Base-by-base conservation (phyloP, 805 yeast genomes). In the Naumovozyma dairenensis region DNA sequence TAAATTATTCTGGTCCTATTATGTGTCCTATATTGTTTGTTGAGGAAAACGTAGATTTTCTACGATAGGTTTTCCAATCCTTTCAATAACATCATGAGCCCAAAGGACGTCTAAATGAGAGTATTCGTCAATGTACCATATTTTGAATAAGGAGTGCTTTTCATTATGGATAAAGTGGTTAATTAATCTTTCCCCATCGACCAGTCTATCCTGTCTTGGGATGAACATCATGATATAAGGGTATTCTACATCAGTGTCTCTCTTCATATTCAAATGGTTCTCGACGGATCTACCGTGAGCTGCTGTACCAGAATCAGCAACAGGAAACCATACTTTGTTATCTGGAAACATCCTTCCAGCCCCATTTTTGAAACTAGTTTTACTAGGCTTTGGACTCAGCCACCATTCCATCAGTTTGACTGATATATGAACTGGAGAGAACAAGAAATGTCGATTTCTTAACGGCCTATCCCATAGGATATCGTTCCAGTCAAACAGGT, bases 31-130 rank as follows among this genome's bases (percentile, higher is more conserved):
- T n/a, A n/a, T n/a, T n/a, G n/a, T n/a, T n/a, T n/a, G n/a, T n/a
- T n/a, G n/a, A n/a, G n/a, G n/a, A n/a, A n/a, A n/a, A n/a, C 48
- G 46, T 29, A 69, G 38, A 39, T 63, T 66, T 4, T 50, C 45
- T 3, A 65, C 33, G 19, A 71, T 44, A 8, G 63, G 66, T 32
- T 55, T 57, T 1, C 93, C 95, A 15, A 89, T 71, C 28, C 66
- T 68, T 4, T 72, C 74, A 18, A 72, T 65, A 2, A 77, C 77
- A 50, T 83, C 87, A 48, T 71, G 75, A 0, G 96, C 89, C 98
- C 98, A 89, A 10, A 87, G 63, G 1, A 86, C 94, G 57, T 89
- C 98, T 33, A 89, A 60, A 57, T 89, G 98, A 13, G 86, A 74
- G 54, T 89, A 89, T 7, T 66, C 69, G 0, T 72, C 70, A 5